Evolutionary conservation across 164 flowering plant species (phyloP).

Genomic region (Euptelea pleiosperma): DNA sequence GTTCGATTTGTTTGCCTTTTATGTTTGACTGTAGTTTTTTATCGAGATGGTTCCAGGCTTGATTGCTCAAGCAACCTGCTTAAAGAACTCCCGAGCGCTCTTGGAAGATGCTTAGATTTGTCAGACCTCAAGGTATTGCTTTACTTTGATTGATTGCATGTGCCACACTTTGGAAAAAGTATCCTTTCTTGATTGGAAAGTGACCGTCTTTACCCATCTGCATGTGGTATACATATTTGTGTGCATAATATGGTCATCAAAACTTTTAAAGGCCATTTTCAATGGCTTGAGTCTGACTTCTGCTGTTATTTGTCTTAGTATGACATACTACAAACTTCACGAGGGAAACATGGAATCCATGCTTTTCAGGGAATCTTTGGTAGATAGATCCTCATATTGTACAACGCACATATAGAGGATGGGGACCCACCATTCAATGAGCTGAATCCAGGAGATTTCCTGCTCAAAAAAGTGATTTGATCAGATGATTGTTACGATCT

Average conservation of each 20-base stretch:
- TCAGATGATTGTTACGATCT: not conserved
- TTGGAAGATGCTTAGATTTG: slow-evolving; percentile 69
- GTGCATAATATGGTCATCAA: too few species aligned
- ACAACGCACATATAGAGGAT: not conserved
- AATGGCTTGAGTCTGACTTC: too few species aligned
- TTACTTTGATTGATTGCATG: not conserved
- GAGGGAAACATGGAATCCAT: not conserved
- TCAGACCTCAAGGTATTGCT: slow-evolving; percentile 77
- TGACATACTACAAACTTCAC: not conserved
- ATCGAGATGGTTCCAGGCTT: slow-evolving; percentile 42
- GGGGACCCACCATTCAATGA: not conserved
- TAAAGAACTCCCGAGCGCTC: slow-evolving; percentile 65
- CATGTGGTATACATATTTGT: not conserved
- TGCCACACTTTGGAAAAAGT: too few species aligned
- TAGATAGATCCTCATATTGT: too few species aligned
- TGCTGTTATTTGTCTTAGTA: not conserved
- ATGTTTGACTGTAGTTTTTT: slow-evolving; percentile 10
- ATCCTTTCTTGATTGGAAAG: too few species aligned
- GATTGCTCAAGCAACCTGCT: slow-evolving; percentile 90
- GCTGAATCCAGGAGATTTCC: too few species aligned
- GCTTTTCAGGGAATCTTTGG: not conserved
- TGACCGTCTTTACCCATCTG: too few species aligned
- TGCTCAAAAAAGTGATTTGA: not conserved
- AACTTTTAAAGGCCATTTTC: too few species aligned
- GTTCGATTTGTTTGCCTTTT: not conserved